Base-by-base conservation (phyloP, 495 filamentous ascomycete genomes). In the Neurospora pannonica region DNA sequence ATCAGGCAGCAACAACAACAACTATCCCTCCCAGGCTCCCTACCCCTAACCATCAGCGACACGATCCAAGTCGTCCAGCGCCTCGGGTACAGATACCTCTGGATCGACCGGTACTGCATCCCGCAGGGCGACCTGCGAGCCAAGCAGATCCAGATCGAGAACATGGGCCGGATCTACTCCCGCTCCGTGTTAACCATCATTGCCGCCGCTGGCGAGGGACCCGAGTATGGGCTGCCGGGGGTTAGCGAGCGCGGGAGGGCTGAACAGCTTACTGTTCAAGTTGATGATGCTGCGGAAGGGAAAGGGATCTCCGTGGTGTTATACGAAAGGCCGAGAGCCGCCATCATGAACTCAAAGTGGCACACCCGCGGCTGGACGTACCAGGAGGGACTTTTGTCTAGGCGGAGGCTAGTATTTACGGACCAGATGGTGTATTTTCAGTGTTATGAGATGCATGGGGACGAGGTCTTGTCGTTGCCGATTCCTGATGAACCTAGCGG, bases 361-460 rank as follows among this genome's bases (percentile, higher is more conserved):
- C 21, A 38, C 8, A 81, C 76, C 9, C 71, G 84, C 39, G 84
- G 79, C 15, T 86, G 84, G 84, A 86, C 84, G 2, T 85, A 77
- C 73, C 84, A 86, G 73, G 84, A 86, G 73, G 81, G 70, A 6
- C 36, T 83, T 0, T 73, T 85, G 11, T 79, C 83, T 3, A 72
- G 73, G n/a, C 77, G 83, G 28, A 19, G 71, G 67, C 43, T 75
- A n/a, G 69, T 75, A 40, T 75, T 75, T 71, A 81, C 77, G 0
- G 77, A 81, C 8, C 38, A 78, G 1, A 77, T 82, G 72, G 73
- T 80, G 36, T 84, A 81, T 70, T 86, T 80, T 71, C 78, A 83
- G 62, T 85, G 83, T 73, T 71, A 77, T 19, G 73, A 71, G 11
- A 79, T 76, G 73, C 71, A 75, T 69, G 77, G 77, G 67, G 70